Percentiles rank a stretch among this genome's conserved stretches.
Evolutionary conservation across 1,284 basidiomycete species (phyloP).

Genomic region (Cerrena zonata): DNA sequence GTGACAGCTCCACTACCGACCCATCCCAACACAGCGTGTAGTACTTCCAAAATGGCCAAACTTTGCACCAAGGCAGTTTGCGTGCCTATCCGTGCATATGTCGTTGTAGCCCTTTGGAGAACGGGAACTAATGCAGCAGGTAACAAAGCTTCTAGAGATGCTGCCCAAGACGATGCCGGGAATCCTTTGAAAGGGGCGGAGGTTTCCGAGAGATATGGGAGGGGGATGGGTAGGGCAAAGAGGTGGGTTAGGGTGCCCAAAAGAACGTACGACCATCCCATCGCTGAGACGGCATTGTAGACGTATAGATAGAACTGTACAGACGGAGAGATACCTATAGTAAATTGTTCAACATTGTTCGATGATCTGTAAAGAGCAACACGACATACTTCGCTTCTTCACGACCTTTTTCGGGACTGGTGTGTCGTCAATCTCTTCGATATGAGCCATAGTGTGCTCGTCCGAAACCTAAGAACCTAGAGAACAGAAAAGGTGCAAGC

Average conservation of each 20-base stretch:
- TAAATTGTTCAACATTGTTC: not conserved
- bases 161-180: conserved; percentile 7
- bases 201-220: conserved; percentile 12
- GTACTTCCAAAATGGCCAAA: conserved; percentile 74
- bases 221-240: conserved; percentile 25
- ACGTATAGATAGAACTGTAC: conserved; percentile 64
- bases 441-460: conserved; percentile 5
- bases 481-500: no score
- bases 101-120: conserved; percentile 36
- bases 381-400: conserved; percentile 1
- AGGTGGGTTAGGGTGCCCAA: conserved; percentile 45
- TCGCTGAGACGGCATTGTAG: conserved; percentile 72
- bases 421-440: conserved; percentile 5
- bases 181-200: conserved; percentile 14
- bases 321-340: conserved; percentile 17
- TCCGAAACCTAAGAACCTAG: no score
- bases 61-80: conserved; percentile 75
- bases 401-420: not conserved
- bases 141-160: conserved; percentile 23
- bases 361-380: not conserved
- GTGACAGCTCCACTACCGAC: conserved; percentile 84
- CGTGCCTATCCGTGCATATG: conserved; percentile 54
- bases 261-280: conserved; percentile 74
- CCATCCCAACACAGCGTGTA: conserved; percentile 77
- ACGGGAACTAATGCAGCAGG: conserved; percentile 22